phyloP scores from a whole-genome alignment of 257 asterid genomes.

The Lavandula angustifolia region DNA sequence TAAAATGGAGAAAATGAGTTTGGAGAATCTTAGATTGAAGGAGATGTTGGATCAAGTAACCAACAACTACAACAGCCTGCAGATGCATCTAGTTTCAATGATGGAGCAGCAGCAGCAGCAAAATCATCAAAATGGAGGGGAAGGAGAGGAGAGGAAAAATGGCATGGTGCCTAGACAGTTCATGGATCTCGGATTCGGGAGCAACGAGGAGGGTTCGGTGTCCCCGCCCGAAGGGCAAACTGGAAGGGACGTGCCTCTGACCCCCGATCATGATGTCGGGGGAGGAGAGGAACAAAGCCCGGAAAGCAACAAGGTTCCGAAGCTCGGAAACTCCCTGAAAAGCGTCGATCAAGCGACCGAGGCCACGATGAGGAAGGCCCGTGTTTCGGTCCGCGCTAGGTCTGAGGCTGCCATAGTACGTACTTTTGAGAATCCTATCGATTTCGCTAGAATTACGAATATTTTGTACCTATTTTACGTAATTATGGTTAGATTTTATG shows the following conservation, averaged over 20 bases:
- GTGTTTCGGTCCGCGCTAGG: conserved; percentile 93
- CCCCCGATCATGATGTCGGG: conserved; percentile 37
- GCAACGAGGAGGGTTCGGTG: conserved; percentile 51
- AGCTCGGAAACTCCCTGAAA: conserved; percentile 41
- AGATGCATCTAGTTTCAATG: conserved; percentile 53
- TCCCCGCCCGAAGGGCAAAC: conserved; percentile 63
- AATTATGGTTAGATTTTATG: not conserved
- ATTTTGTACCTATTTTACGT: not conserved
- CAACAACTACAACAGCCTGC: conserved; percentile 48
- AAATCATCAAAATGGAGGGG: conserved; percentile 31
- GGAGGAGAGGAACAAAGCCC: conserved; percentile 48
- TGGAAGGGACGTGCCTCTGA: conserved; percentile 39
- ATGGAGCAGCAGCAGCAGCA: conserved; percentile 65
- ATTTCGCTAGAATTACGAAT: no score
- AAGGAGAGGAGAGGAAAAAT: conserved; percentile 39
- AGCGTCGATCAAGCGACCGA: conserved; percentile 75
- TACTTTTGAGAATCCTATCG: not conserved
- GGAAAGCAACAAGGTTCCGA: conserved; percentile 55
- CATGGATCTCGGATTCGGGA: conserved; percentile 74
- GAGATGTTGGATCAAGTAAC: conserved; percentile 54
- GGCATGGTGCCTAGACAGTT: conserved; percentile 75
- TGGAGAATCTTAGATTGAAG: conserved; percentile 54
- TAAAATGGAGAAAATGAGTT: conserved; percentile 55
- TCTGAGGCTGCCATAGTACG: conserved; percentile 90
- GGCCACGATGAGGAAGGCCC: conserved; percentile 95